phyloP scores from a whole-genome alignment of 2,329 filamentous ascomycete species.

The Mollisiaceae sp. region DNA sequence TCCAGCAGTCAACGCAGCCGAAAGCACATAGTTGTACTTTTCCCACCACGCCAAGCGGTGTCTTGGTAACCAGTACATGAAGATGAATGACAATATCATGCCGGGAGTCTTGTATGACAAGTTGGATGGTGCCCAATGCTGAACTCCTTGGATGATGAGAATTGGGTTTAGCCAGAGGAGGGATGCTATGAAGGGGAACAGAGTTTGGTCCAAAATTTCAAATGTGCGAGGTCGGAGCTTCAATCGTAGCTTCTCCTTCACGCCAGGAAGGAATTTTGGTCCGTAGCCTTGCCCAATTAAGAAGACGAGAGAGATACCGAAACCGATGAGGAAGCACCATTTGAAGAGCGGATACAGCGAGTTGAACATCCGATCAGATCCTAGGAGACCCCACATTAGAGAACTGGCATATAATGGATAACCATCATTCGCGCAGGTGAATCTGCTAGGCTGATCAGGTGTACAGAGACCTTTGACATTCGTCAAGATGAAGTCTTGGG shows the following conservation, averaged over 20 bases:
- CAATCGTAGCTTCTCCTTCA: constrained; percentile 43
- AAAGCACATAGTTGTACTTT: constrained; percentile 54
- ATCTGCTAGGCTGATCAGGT: constrained; percentile 24
- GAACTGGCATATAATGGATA: constrained; percentile 43
- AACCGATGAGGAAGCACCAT: constrained; percentile 52
- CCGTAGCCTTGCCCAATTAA: constrained; percentile 42
- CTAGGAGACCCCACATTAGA: constrained; percentile 47
- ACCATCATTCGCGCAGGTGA: constrained; percentile 36
- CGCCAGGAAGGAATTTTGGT: constrained; percentile 44
- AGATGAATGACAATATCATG: constrained; percentile 48
- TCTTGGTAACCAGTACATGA: constrained; percentile 51
- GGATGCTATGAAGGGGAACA: constrained; percentile 47
- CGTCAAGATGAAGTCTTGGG: constrained; percentile 48
- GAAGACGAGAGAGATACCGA: constrained; percentile 46
- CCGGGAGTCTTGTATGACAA: constrained; percentile 51
- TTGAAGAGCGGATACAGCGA: constrained; percentile 50
- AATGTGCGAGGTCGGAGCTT: constrained; percentile 43
- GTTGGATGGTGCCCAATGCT: constrained; percentile 51
- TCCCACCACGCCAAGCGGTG: constrained; percentile 50
- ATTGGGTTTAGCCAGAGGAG: constrained; percentile 50
- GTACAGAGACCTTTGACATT: constrained; percentile 42
- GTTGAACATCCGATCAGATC: constrained; percentile 48
- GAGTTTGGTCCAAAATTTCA: constrained; percentile 43
- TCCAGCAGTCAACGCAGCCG: constrained; percentile 49
- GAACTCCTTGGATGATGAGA: constrained; percentile 49